Conservation (phyloP, 192 early-diverging fungal species). For the Coemansia sp. region DNA sequence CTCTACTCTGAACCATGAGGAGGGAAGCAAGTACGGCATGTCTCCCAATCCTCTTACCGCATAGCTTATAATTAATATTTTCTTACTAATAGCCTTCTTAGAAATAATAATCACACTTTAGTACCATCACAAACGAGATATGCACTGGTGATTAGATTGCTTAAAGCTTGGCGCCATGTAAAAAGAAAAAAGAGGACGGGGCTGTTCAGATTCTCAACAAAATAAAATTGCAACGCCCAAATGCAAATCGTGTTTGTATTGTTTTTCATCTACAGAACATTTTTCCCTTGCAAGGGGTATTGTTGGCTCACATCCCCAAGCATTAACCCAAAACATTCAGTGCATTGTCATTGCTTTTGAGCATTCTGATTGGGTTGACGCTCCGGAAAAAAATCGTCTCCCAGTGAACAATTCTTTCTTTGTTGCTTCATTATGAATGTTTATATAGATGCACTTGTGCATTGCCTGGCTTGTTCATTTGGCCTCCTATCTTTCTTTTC, state of each 20-base stretch:
- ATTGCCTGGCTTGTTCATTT: not conserved
- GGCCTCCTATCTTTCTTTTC: not conserved
- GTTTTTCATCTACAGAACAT: not conserved
- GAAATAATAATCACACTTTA: too few relatives aligned
- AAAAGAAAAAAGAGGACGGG: not conserved
- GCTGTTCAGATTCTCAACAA: too few relatives aligned
- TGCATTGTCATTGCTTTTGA: not conserved
- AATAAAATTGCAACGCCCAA: not conserved
- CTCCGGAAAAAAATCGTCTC: not conserved
- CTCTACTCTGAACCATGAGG: slow-evolving; percentile 5
- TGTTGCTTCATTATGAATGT: not conserved
- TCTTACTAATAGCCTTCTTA: not conserved
- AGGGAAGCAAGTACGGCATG: not conserved
- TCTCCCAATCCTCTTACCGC: not conserved
- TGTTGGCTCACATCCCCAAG: not conserved
- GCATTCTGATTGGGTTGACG: not conserved
- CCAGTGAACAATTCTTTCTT: not conserved
- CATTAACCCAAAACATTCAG: not conserved
- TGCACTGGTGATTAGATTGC: not conserved
- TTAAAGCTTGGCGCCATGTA: not conserved
- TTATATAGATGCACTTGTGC: not conserved
- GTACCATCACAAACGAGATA: too few relatives aligned
- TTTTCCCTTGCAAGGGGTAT: not conserved
- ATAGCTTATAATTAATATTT: slow-evolving; percentile 5
- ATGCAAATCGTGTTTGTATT: not conserved